Conservation (phyloP, 2,329 filamentous ascomycete species). For the Zymoseptoria brevis region DNA sequence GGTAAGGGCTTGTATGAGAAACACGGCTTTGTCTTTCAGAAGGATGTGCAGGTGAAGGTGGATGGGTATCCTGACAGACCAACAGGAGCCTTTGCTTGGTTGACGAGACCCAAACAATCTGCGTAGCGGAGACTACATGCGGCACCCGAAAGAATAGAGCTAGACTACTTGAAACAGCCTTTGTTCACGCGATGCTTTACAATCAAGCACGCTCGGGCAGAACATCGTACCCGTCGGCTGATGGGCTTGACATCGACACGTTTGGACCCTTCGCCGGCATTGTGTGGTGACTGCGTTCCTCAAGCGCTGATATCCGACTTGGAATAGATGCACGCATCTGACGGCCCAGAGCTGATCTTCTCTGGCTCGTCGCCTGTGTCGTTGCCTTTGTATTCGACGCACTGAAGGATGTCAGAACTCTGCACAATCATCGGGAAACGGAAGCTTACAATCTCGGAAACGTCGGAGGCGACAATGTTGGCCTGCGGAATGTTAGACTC, state of each 20-base stretch:
- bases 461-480: constrained; percentile 32
- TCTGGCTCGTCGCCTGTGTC: constrained; percentile 29
- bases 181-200: not conserved
- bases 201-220: not conserved
- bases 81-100: constrained; percentile 21
- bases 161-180: not conserved
- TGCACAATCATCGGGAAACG: not conserved
- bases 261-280: no score
- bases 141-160: not conserved
- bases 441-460: constrained; percentile 24
- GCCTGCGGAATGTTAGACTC: constrained; percentile 11
- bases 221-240: no score
- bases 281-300: not conserved
- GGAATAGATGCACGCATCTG: constrained; percentile 28
- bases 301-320: constrained; percentile 20
- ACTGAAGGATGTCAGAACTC: not conserved
- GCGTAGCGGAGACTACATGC: not conserved
- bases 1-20: constrained; percentile 27
- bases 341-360: constrained; percentile 26
- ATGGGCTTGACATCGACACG: no score
- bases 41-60: constrained; percentile 16
- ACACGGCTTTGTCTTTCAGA: constrained; percentile 25
- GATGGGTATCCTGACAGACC: constrained; percentile 12
- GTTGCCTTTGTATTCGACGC: constrained; percentile 30
- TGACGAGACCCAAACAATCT: constrained; percentile 20